phyloP scores from a whole-genome alignment of 164 flowering plant genomes.

The Malania oleifera region DNA sequence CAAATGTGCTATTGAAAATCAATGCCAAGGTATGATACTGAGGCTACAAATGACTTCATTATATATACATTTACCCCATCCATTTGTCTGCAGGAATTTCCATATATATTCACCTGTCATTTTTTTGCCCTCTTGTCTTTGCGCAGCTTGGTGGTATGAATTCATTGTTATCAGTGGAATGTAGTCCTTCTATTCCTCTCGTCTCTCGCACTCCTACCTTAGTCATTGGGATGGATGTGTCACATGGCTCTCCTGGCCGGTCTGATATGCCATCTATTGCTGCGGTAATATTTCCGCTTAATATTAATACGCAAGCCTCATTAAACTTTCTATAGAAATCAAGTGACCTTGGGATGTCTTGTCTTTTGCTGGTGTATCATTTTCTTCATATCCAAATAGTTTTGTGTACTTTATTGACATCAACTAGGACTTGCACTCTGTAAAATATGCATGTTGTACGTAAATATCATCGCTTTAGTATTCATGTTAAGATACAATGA shows the following conservation, averaged over 20 bases:
- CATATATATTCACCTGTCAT: too few relatives aligned
- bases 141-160: constrained; percentile 87
- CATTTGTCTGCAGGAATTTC: too few relatives aligned
- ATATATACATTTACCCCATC: neutral
- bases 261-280: constrained; percentile 90
- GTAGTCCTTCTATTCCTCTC: constrained; percentile 41
- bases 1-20: constrained; percentile 65
- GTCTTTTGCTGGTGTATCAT: too few relatives aligned
- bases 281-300: constrained; percentile 53
- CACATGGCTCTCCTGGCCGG: constrained; percentile 93
- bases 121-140: neutral
- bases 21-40: constrained; percentile 36
- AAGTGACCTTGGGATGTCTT: too few relatives aligned
- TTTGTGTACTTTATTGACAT: too few relatives aligned
- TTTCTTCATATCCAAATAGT: too few relatives aligned
- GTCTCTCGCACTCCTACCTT: constrained; percentile 66
- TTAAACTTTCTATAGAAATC: too few relatives aligned
- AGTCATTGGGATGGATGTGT: constrained; percentile 94
- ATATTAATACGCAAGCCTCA: too few relatives aligned
- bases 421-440: too few relatives aligned
- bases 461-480: too few relatives aligned
- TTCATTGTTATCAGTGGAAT: constrained; percentile 53
- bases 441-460: too few relatives aligned
- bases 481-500: too few relatives aligned
- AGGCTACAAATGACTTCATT: neutral